These are phyloP conservation scores for Neofusicoccum parvum DNA, from an alignment of 2,329 filamentous ascomycete genomes.

Conservation along the genomic window DNA sequence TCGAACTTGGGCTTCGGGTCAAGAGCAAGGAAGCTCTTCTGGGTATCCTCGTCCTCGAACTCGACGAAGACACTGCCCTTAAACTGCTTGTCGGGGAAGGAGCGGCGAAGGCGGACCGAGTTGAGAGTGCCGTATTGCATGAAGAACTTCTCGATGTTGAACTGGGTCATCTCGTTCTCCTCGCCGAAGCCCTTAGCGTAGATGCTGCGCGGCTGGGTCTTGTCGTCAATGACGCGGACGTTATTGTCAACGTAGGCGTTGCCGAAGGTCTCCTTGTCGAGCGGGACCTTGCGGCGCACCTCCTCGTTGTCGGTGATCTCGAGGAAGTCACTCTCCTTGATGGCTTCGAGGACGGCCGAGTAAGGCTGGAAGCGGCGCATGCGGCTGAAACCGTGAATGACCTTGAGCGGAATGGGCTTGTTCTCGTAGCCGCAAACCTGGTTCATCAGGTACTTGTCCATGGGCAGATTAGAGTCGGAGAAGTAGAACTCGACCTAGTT, in stretches of 20 bases:
- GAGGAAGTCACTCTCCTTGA: constrained; percentile 75
- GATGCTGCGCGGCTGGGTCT: constrained; percentile 72
- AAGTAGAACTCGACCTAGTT: constrained; percentile 92
- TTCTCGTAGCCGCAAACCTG: constrained; percentile 78
- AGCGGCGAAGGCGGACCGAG: constrained; percentile 83
- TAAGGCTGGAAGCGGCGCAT: constrained; percentile 95
- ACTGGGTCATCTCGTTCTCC: constrained; percentile 81
- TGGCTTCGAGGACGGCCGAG: constrained; percentile 77
- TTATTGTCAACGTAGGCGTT: constrained; percentile 55
- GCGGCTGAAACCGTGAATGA: constrained; percentile 85
- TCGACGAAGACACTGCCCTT: constrained; percentile 98
- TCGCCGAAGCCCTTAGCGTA: constrained; percentile 95
- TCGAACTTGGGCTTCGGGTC: constrained; percentile 85
- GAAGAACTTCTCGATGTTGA: constrained; percentile 94
- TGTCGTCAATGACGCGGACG: constrained; percentile 60
- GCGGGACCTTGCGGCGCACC: constrained; percentile 70
- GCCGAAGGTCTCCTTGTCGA: constrained; percentile 44
- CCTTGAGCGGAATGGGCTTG: constrained; percentile 75
- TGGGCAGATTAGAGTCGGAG: constrained; percentile 83
- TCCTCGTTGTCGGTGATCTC: constrained; percentile 66
- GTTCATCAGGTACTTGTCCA: constrained; percentile 84
- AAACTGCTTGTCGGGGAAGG: constrained; percentile 69
- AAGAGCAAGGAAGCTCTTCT: constrained; percentile 76
- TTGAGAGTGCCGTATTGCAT: constrained; percentile 76
- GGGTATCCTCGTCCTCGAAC: constrained; percentile 77